Evolutionary conservation across 441 rosid genomes (phyloP).

Genomic region (Codiaeum variegatum): DNA sequence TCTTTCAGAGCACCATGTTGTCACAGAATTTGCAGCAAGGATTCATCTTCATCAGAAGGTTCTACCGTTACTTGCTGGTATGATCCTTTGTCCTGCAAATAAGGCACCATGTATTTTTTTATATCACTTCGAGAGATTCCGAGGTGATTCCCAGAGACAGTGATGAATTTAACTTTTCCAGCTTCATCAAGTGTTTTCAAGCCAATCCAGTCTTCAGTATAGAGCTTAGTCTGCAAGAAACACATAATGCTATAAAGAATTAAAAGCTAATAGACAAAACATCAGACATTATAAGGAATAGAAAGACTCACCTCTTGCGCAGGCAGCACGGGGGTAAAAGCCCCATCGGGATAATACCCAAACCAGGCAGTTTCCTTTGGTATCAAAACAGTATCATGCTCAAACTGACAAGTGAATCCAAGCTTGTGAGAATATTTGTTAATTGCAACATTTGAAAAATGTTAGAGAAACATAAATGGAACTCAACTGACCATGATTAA

Average conservation of each 20-base stretch:
- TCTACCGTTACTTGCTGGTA: constrained; percentile 15
- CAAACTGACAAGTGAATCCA: constrained; percentile 51
- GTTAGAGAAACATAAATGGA: neutral
- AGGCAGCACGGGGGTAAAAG: constrained; percentile 47
- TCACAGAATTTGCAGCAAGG: constrained; percentile 24
- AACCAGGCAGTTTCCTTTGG: constrained; percentile 87
- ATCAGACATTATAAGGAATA: neutral
- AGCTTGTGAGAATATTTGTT: constrained; percentile 12
- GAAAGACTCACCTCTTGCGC: constrained; percentile 41
- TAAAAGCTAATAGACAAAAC: neutral
- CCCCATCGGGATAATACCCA: constrained; percentile 75
- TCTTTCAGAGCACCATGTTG: neutral
- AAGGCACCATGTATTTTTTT: constrained; percentile 63
- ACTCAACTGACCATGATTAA: constrained; percentile 56
- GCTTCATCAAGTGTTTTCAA: constrained; percentile 72
- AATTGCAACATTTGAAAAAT: neutral
- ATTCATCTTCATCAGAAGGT: constrained; percentile 30
- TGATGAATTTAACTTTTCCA: constrained; percentile 67
- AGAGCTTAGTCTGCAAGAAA: constrained; percentile 54
- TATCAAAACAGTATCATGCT: constrained; percentile 61
- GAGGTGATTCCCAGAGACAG: constrained; percentile 57
- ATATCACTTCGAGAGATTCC: constrained; percentile 45
- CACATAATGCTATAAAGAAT: neutral
- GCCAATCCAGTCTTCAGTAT: constrained; percentile 82
- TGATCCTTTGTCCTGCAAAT: constrained; percentile 45